Conservation (phyloP, 306 rosid genomes). For the Trifolium repens region DNA sequence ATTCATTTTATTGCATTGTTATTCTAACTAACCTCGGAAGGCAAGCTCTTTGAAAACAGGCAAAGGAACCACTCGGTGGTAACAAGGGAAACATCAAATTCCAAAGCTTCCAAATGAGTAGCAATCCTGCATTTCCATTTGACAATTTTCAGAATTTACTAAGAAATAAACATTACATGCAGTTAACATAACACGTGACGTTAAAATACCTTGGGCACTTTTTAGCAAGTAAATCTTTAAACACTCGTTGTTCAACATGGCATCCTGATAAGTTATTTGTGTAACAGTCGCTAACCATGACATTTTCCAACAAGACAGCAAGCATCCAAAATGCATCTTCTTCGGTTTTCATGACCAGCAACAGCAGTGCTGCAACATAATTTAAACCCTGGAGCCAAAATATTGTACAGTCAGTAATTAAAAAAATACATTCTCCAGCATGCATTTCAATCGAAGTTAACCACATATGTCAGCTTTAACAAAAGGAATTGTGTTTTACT, state of each 20-base stretch:
- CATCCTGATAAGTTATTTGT: constrained; percentile 95
- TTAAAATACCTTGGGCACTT: constrained; percentile 84
- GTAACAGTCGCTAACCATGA: constrained; percentile 91
- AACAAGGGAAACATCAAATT: constrained; percentile 95
- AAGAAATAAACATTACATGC: constrained; percentile 21
- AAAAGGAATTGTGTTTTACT: not conserved
- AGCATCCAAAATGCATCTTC: constrained; percentile 99
- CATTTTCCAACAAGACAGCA: constrained; percentile 92
- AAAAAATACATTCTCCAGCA: constrained; percentile 19
- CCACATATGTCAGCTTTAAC: constrained; percentile 9
- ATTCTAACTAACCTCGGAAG: constrained; percentile 87
- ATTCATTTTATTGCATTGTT: constrained; percentile 1
- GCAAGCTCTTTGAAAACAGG: constrained; percentile 90
- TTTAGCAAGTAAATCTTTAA: constrained; percentile 78
- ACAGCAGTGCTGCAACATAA: constrained; percentile 91
- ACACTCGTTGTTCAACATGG: constrained; percentile 98
- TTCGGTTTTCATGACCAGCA: constrained; percentile 98
- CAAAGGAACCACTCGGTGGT: constrained; percentile 99
- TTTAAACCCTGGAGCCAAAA: constrained; percentile 81
- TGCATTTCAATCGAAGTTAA: constrained; percentile 15
- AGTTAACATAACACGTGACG: constrained; percentile 5
- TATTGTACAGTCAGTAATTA: constrained; percentile 31
- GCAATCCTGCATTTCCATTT: constrained; percentile 76
- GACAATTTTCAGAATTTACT: constrained; percentile 42
- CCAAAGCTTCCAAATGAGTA: constrained; percentile 81